Evolutionary conservation across 2,329 filamentous ascomycete species (phyloP), one percentile per base, ranked within the genome.

Genomic region (Pseudogymnoascus sp.): DNA sequence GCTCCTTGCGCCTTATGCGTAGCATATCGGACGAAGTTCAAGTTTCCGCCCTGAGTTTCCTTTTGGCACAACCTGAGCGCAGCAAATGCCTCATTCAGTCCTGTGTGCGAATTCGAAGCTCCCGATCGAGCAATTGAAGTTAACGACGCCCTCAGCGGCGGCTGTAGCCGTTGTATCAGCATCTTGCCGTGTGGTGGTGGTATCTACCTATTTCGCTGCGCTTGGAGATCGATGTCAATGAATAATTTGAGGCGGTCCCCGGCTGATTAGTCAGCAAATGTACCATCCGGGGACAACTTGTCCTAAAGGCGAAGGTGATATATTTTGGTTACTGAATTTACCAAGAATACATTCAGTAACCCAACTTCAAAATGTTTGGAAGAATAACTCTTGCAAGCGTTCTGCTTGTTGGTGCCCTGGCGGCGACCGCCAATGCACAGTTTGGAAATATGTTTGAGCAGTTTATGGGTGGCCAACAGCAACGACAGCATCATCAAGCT

Each of bases 391-490:
- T 86, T 19, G 65, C 67, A 11, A 63, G 68, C 7, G 74, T 92
- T 14, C 78, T 90, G 61, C 75, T 92, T 13, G 19, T 14, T 8
- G 10, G n/a, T 11, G n/a, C 51, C 28, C 73, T 90, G 65, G 78
- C 84, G 67, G 77, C 85, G 34, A 71, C 79, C 14, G 86, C 82
- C 3, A 79, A 83, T 64, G 91, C 91, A 10, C 93, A 98, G 78
- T 98, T 98, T 76, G 89, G 91, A 74, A 96, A 43, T 43, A 39
- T 99, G 84, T 99, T 98, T 78, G 93, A 97, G 75, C 92, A 98
- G 91, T 98, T 99, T 76, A 83, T 86, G 70, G 85, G 85, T 69
- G 81, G 81, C 65, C 83, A 85, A 68, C 77, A 83, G 60, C 75
- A 79, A 57, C 83, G 84, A 64, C 81, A 86, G 68, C 83, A 83